Conservation (phyloP, 2,329 filamentous ascomycete genomes). For the Ambrosiella cleistominuta region DNA sequence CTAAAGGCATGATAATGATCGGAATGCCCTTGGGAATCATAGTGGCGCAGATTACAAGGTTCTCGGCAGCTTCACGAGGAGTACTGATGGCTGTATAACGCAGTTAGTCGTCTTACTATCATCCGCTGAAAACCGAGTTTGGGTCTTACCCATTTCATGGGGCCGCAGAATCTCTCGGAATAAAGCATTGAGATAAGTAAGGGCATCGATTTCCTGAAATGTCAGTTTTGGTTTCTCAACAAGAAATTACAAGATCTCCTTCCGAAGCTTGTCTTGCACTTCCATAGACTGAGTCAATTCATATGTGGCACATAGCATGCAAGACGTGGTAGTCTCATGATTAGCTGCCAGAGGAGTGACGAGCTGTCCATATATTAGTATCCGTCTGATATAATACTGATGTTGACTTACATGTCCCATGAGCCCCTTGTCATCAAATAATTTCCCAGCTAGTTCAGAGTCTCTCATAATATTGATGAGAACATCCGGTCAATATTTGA, state of each 20-base stretch:
- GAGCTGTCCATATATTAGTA: slow-evolving; percentile 23
- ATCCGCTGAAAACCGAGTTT: not conserved
- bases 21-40: slow-evolving; percentile 22
- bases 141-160: slow-evolving; percentile 19
- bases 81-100: slow-evolving; percentile 18
- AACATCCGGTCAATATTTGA: slow-evolving; percentile 16
- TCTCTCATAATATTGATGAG: slow-evolving; percentile 22
- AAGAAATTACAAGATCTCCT: slow-evolving; percentile 20
- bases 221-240: slow-evolving; percentile 8
- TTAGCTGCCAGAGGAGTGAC: slow-evolving; percentile 28
- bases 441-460: slow-evolving; percentile 15
- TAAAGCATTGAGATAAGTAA: slow-evolving; percentile 25
- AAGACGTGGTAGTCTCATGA: slow-evolving; percentile 27
- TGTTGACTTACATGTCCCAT: slow-evolving; percentile 11
- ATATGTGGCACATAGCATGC: slow-evolving; percentile 26
- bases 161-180: slow-evolving; percentile 27
- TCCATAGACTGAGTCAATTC: slow-evolving; percentile 21
- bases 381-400: not conserved
- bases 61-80: slow-evolving; percentile 18
- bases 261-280: slow-evolving; percentile 23
- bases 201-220: slow-evolving; percentile 18
- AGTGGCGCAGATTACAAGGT: slow-evolving; percentile 20
- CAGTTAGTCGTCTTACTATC: slow-evolving; percentile 6
- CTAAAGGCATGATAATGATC: slow-evolving; percentile 21
- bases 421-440: slow-evolving; percentile 17